A percentile compares a stretch with the other conserved stretches of the same genome.
Conservation (phyloP, 495 filamentous ascomycete genomes). For the Penicillium atrosanguineum region DNA sequence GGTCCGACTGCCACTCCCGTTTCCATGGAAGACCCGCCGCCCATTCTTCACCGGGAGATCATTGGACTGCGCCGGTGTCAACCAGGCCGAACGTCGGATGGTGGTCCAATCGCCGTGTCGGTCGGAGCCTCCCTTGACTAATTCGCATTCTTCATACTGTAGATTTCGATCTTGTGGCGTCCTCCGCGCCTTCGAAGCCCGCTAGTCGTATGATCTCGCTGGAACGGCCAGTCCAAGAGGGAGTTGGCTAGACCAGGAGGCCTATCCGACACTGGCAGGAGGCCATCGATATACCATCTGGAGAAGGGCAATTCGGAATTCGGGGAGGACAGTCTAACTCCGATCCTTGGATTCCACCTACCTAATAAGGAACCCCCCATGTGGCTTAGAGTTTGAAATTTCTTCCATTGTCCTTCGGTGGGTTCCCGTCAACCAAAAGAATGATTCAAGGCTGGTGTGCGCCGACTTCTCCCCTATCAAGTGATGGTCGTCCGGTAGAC, state of each 20-base stretch:
- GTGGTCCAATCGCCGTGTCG: slow-evolving; percentile 7
- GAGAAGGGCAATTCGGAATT: background rate
- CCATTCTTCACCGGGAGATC: background rate
- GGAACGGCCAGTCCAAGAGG: background rate
- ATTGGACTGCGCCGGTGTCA: background rate
- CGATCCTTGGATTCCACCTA: background rate
- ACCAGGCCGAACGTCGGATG: slow-evolving; percentile 16
- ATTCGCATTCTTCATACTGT: background rate
- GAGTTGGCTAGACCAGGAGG: background rate
- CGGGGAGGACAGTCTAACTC: background rate
- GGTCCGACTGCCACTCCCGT: too few species aligned
- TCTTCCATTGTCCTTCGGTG: background rate
- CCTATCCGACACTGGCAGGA: too few species aligned
- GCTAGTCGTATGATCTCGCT: background rate
- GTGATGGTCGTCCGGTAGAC: too few species aligned
- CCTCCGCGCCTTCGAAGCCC: background rate
- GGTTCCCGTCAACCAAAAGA: background rate
- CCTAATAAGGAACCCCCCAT: background rate
- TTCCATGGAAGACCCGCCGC: slow-evolving; percentile 21
- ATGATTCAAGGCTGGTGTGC: too few species aligned
- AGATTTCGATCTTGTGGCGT: background rate
- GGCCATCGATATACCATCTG: background rate
- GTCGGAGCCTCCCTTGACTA: background rate
- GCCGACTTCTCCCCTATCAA: background rate
- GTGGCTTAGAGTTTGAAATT: background rate